phyloP scores from a whole-genome alignment of 176 grass and related monocot genomes.

The Aechmea fasciata region DNA sequence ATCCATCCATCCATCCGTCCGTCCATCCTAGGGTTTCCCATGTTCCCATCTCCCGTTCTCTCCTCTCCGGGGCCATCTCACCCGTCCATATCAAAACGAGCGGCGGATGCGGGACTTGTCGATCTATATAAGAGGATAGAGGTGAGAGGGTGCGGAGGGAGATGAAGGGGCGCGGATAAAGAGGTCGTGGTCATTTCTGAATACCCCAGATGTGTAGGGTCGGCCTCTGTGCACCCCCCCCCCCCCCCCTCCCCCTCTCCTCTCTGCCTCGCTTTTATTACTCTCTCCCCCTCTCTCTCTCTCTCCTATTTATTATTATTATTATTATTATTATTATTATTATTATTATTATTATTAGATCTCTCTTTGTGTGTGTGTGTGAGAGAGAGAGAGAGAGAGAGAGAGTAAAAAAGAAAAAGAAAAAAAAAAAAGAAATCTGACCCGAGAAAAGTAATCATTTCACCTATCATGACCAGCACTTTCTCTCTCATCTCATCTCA shows the following conservation, averaged over 20 bases:
- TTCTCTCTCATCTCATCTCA: not conserved
- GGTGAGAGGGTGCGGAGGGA: no score
- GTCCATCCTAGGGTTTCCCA: not conserved
- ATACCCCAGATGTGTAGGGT: conserved; percentile 1
- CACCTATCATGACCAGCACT: not conserved
- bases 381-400: no score
- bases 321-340: not conserved
- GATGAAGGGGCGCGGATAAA: not conserved
- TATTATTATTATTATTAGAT: not conserved
- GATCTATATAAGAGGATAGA: not conserved
- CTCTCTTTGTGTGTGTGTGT: not conserved
- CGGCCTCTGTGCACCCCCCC: not conserved
- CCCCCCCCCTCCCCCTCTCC: no score
- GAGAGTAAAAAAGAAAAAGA: no score
- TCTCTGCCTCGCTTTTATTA: not conserved
- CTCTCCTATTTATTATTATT: not conserved
- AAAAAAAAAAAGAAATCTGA: not conserved
- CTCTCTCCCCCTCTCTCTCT: not conserved
- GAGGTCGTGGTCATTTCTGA: conserved; percentile 10
- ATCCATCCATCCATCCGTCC: not conserved
- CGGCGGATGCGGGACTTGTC: not conserved
- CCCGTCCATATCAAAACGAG: not conserved
- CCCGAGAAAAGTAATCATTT: conserved; percentile 2
- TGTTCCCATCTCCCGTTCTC: not conserved
- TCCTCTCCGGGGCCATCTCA: not conserved